Evolutionary conservation across 257 asterid species (phyloP).

Genomic region (Lantana camara): DNA sequence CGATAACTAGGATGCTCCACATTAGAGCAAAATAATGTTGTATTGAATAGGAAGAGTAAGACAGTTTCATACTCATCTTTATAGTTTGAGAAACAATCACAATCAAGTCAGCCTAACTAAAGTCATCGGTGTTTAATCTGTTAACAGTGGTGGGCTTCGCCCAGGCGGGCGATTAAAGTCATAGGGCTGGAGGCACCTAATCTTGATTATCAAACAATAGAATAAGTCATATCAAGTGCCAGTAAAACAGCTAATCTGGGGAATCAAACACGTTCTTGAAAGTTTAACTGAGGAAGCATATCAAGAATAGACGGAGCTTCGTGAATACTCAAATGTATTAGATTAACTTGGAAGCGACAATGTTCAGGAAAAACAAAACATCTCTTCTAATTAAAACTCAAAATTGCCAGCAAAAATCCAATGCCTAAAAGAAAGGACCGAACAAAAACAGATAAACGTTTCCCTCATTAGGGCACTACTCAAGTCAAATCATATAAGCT

Average conservation of each 20-base stretch:
- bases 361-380: neutral
- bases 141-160: too few relatives aligned
- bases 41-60: neutral
- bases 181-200: too few relatives aligned
- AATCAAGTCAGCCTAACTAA: neutral
- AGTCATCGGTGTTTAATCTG: too few relatives aligned
- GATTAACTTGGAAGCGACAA: neutral
- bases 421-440: too few relatives aligned
- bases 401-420: too few relatives aligned
- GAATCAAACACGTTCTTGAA: too few relatives aligned
- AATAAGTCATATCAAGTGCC: too few relatives aligned
- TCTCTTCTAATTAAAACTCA: too few relatives aligned
- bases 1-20: neutral
- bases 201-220: too few relatives aligned
- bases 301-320: neutral
- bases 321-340: neutral
- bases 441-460: too few relatives aligned
- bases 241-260: too few relatives aligned
- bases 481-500: neutral
- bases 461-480: conserved; percentile 1
- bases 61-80: neutral
- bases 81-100: neutral
- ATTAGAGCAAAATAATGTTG: neutral
- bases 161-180: too few relatives aligned
- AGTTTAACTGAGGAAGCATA: neutral